Conservation (phyloP, 257 asterid genomes). For the Echites panduratus region DNA sequence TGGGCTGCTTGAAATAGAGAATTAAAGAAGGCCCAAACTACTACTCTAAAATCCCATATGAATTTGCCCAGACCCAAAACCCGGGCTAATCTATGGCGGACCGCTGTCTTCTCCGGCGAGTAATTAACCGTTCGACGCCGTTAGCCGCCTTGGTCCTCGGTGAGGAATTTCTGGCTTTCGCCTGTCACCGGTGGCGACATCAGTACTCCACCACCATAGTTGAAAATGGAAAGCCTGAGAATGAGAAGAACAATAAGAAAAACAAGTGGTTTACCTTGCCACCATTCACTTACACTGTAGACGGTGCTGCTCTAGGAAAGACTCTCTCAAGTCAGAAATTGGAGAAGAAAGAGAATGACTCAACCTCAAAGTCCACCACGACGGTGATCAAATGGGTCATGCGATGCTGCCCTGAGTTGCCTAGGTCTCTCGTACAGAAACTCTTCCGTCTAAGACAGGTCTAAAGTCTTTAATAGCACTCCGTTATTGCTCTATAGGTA, state of each 20-base stretch:
- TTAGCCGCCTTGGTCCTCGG: constrained; percentile 18
- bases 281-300: constrained; percentile 43
- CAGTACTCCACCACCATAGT: constrained; percentile 26
- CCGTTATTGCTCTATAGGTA: background rate
- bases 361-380: constrained; percentile 12
- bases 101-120: constrained; percentile 37
- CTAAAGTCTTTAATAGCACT: background rate
- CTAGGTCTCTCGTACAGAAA: constrained; percentile 79
- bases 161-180: background rate
- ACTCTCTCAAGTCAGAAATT: constrained; percentile 6
- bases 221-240: constrained; percentile 20
- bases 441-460: constrained; percentile 91
- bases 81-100: constrained; percentile 41
- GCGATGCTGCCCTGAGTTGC: constrained; percentile 79
- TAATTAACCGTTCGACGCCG: constrained; percentile 33
- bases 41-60: background rate
- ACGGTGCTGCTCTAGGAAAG: constrained; percentile 49
- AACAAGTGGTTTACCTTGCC: constrained; percentile 60
- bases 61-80: constrained; percentile 6
- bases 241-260: constrained; percentile 20
- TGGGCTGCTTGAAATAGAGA: background rate
- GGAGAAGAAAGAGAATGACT: constrained; percentile 12
- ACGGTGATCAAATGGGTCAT: constrained; percentile 82
- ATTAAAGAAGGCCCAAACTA: background rate
- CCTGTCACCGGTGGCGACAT: constrained; percentile 11